These are phyloP conservation scores for Porcisia deanei DNA, from an alignment of 208 protist species.

Conservation along the genomic window DNA sequence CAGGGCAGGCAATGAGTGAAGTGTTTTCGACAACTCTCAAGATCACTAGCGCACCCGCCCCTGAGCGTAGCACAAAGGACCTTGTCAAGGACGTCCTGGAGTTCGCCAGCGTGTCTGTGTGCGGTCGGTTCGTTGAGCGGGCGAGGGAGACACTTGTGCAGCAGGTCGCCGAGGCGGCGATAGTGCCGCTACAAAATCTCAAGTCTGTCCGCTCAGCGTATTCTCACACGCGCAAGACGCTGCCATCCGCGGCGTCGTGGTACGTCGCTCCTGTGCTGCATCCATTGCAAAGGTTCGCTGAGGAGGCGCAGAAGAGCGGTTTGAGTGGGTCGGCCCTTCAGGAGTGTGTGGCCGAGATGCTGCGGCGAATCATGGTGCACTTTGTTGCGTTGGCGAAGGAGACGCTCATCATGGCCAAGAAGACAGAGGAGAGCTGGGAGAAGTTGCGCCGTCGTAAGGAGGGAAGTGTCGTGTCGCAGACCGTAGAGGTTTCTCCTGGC, in stretches of 20 bases:
- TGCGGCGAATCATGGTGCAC: conserved; percentile 29
- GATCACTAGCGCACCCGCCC: not conserved
- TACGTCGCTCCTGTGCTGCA: conserved; percentile 59
- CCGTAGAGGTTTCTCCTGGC: conserved; percentile 64
- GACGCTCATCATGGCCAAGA: conserved; percentile 80
- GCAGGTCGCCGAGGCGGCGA: conserved; percentile 40
- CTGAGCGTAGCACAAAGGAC: conserved; percentile 17
- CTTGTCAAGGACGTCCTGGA: conserved; percentile 25
- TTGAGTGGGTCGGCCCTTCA: conserved; percentile 17
- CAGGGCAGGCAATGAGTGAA: not conserved
- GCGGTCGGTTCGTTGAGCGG: conserved; percentile 25
- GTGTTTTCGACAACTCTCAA: not conserved
- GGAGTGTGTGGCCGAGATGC: conserved; percentile 26
- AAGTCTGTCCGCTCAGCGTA: conserved; percentile 75
- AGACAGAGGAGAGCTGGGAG: conserved; percentile 88
- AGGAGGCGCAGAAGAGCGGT: conserved; percentile 19
- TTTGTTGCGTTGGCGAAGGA: conserved; percentile 67
- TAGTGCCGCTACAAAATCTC: conserved; percentile 65
- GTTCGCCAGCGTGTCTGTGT: conserved; percentile 28
- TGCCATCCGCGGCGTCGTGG: conserved; percentile 74
- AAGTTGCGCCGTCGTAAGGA: conserved; percentile 84
- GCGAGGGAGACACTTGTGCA: conserved; percentile 29
- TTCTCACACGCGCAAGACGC: conserved; percentile 66
- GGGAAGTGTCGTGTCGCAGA: conserved; percentile 20
- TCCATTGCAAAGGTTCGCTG: conserved; percentile 54